A percentile compares a stretch with the other conserved stretches of the same genome.
Evolutionary conservation across 2,329 filamentous ascomycete species (phyloP).

Genomic region (Elsinoe australis): DNA sequence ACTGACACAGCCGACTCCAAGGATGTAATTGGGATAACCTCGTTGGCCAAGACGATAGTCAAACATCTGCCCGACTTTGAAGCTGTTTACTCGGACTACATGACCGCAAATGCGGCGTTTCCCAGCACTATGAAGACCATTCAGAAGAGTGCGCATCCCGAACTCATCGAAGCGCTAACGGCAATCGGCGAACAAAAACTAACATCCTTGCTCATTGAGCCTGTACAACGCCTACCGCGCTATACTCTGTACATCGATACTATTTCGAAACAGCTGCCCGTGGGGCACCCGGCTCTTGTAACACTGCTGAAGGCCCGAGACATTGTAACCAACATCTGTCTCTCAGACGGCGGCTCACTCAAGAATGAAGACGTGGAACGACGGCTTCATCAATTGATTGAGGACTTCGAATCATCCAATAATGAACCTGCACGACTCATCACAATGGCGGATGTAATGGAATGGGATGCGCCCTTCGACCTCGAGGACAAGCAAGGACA

Average conservation of each 20-base stretch:
- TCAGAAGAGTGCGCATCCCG: conserved; percentile 67
- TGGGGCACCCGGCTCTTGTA: conserved; percentile 76
- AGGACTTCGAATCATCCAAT: conserved; percentile 24
- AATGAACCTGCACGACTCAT: conserved; percentile 67
- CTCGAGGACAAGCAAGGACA: conserved; percentile 37
- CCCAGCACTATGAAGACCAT: conserved; percentile 72
- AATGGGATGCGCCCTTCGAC: conserved; percentile 65
- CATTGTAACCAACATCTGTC: conserved; percentile 93
- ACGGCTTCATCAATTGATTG: conserved; percentile 60
- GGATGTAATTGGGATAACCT: conserved; percentile 52
- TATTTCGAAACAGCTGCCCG: conserved; percentile 76
- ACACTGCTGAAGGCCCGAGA: conserved; percentile 81
- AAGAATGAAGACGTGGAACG: conserved; percentile 67
- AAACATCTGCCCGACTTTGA: conserved; percentile 93
- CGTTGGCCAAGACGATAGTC: conserved; percentile 71
- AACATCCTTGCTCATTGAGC: conserved; percentile 88
- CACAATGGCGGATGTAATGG: conserved; percentile 69
- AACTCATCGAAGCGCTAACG: conserved; percentile 70
- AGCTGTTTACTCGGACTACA: conserved; percentile 86
- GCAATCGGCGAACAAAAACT: conserved; percentile 84
- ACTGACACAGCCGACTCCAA: conserved; percentile 56
- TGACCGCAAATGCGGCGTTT: conserved; percentile 81
- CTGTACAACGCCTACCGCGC: conserved; percentile 84
- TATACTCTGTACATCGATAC: conserved; percentile 97
- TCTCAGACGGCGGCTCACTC: conserved; percentile 68